Conservation (phyloP, 257 asterid species). For the Nyctanthes arbortristis region DNA sequence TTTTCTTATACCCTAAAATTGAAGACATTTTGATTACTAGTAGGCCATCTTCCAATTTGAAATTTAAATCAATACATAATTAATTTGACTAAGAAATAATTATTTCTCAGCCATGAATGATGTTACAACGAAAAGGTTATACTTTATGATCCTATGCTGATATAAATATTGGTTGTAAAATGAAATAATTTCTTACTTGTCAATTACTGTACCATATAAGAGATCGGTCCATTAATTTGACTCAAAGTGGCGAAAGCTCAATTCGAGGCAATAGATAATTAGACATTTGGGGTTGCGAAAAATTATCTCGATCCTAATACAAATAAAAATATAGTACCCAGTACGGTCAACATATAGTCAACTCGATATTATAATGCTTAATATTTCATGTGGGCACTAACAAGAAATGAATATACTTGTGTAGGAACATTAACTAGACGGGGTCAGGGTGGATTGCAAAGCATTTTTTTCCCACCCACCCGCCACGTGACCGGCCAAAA, state of each 20-base stretch:
- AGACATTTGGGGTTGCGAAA: not conserved
- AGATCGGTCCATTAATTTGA: too few relatives aligned
- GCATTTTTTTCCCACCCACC: too few relatives aligned
- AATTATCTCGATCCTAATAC: not conserved
- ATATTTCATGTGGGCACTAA: too few relatives aligned
- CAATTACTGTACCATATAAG: too few relatives aligned
- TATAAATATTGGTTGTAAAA: too few relatives aligned
- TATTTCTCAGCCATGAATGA: not conserved
- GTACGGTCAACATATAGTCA: not conserved
- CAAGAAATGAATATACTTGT: too few relatives aligned
- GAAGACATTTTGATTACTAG: constrained; percentile 19
- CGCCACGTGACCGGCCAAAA: too few relatives aligned
- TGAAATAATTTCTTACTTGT: too few relatives aligned
- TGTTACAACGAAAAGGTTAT: not conserved
- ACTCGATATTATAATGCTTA: not conserved
- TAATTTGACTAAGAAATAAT: constrained; percentile 17
- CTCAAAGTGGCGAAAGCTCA: not conserved
- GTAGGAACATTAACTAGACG: too few relatives aligned
- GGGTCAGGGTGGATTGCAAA: too few relatives aligned
- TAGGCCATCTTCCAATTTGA: constrained; percentile 13
- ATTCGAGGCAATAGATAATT: too few relatives aligned
- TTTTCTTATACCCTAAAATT: not conserved
- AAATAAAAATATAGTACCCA: not conserved
- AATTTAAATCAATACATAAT: constrained; percentile 4
- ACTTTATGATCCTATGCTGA: not conserved